These are phyloP conservation scores for Xylariaceae sp. DNA, from an alignment of 2,329 filamentous ascomycete species.

Conservation along the genomic window DNA sequence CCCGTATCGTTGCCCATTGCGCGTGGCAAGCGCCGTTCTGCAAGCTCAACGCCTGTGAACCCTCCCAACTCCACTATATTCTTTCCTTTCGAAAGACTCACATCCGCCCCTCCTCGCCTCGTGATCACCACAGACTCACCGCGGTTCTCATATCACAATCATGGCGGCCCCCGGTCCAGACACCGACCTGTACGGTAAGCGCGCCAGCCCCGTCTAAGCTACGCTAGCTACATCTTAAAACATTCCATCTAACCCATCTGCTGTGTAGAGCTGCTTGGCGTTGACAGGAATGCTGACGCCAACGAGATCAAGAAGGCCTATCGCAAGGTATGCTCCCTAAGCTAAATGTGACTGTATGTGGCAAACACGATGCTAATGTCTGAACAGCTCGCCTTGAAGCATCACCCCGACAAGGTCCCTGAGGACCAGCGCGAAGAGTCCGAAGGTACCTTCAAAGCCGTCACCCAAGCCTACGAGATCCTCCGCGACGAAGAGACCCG, in stretches of 20 bases:
- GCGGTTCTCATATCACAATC: conserved; percentile 9
- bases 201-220: not conserved
- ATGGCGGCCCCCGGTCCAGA: conserved; percentile 26
- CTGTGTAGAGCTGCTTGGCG: conserved; percentile 67
- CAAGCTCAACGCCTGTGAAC: not conserved
- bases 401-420: conserved; percentile 93
- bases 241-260: conserved; percentile 5
- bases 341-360: not conserved
- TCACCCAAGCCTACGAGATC: conserved; percentile 95
- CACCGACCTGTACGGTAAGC: conserved; percentile 54
- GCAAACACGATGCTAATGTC: conserved; percentile 5
- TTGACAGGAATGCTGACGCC: conserved; percentile 67
- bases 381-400: conserved; percentile 71
- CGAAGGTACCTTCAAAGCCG: conserved; percentile 87
- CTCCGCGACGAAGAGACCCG: conserved; percentile 94
- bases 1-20: too few species aligned
- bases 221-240: not conserved
- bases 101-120: not conserved
- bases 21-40: too few species aligned
- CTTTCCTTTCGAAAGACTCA: conserved; percentile 7
- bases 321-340: conserved; percentile 64
- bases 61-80: conserved; percentile 19
- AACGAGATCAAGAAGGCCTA: conserved; percentile 93
- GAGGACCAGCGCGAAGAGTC: conserved; percentile 80
- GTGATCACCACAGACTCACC: not conserved